phyloP scores from a whole-genome alignment of 2,329 filamentous ascomycete species.

The Aureobasidium pullulans region DNA sequence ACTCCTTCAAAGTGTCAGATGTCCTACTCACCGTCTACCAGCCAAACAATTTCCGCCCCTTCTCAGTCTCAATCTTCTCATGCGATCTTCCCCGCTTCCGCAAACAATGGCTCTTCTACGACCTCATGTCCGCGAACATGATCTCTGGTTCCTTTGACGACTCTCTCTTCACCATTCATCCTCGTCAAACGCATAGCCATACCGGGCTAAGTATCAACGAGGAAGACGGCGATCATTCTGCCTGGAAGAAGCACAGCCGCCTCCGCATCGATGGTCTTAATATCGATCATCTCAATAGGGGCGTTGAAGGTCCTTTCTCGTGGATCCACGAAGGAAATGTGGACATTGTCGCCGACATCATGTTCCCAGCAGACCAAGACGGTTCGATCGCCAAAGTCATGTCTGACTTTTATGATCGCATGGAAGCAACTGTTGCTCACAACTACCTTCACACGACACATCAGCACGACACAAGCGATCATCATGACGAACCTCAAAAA shows the following conservation, averaged over 20 bases:
- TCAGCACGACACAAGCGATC: constrained; percentile 20
- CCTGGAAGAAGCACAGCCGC: constrained; percentile 93
- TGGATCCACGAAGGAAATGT: constrained; percentile 98
- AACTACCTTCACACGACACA: constrained; percentile 43
- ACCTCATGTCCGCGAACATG: constrained; percentile 89
- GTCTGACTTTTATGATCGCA: constrained; percentile 92
- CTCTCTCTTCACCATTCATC: constrained; percentile 94
- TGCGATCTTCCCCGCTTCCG: constrained; percentile 87
- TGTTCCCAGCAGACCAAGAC: constrained; percentile 82
- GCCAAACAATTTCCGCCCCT: constrained; percentile 84
- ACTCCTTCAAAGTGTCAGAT: constrained; percentile 94
- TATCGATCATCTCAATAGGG: constrained; percentile 92
- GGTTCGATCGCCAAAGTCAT: constrained; percentile 90
- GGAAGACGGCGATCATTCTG: constrained; percentile 56
- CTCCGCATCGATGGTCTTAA: constrained; percentile 87
- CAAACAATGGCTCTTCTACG: constrained; percentile 97
- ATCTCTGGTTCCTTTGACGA: constrained; percentile 95
- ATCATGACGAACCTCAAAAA: constrained; percentile 15
- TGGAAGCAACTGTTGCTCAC: constrained; percentile 87
- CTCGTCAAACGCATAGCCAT: constrained; percentile 77
- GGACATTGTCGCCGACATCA: constrained; percentile 91
- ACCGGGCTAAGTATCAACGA: constrained; percentile 53
- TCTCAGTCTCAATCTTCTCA: constrained; percentile 89
- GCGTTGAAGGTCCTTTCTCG: constrained; percentile 86
- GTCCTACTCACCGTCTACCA: constrained; percentile 87